Conservation (phyloP, 129 eudicot species). For the carrot (Daucus carota) region DH1_v3.0 NC_030385.2:11515001-11515500, state of each 20-base stretch:
- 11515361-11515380: too few species aligned
- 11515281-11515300: constrained; percentile 68
- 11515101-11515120: constrained; percentile 42
- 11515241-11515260: constrained; percentile 36
- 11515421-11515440: too few species aligned
- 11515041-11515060: constrained; percentile 60
- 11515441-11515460: too few species aligned
- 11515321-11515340: constrained; percentile 82
- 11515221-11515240: not conserved
- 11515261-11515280: constrained; percentile 74
- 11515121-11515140: too few species aligned
- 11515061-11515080: constrained; percentile 73
- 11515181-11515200: not conserved
- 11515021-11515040: constrained; percentile 85
- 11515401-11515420: too few species aligned
- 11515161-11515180: not conserved
- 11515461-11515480: too few species aligned
- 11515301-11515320: constrained; percentile 66
- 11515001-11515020: not conserved
- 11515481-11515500: not conserved
- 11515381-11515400: too few species aligned
- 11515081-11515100: constrained; percentile 87
- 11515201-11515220: not conserved
- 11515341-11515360: too few species aligned
- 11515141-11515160: not conserved